Evolutionary conservation across 2,329 filamentous ascomycete species (phyloP).

Genomic region (Diaporthe sp.): DNA sequence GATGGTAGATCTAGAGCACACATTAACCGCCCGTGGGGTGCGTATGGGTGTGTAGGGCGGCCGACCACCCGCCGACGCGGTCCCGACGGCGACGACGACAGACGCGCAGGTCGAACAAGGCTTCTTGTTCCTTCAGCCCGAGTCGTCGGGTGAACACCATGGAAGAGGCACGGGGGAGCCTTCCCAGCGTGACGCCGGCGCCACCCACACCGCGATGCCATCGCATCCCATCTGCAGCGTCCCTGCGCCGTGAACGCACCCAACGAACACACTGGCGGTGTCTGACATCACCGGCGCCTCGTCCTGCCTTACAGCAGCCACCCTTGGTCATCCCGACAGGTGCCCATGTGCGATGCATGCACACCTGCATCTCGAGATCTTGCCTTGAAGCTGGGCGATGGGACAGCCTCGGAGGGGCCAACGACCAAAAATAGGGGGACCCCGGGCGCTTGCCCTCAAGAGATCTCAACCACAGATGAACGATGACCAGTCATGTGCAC

Average conservation of each 20-base stretch:
- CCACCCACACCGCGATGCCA: constrained; percentile 2
- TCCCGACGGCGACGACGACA: neutral
- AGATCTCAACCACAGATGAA: constrained; percentile 14
- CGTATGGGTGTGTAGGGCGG: constrained; percentile 1
- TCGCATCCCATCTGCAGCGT: constrained; percentile 14
- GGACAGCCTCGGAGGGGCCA: neutral
- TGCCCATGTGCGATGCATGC: constrained; percentile 19
- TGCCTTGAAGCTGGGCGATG: constrained; percentile 7
- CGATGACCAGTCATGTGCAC: neutral
- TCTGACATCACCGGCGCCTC: constrained; percentile 12
- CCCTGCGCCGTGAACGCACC: constrained; percentile 1
- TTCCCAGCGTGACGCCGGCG: constrained; percentile 33
- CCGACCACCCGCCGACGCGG: neutral
- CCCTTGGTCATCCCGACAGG: neutral
- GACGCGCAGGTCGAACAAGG: neutral
- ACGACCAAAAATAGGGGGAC: neutral
- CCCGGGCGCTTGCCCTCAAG: constrained; percentile 12
- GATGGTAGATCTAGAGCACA: constrained; percentile 1
- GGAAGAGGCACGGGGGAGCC: neutral
- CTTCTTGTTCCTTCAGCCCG: constrained; percentile 6
- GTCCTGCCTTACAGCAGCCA: neutral
- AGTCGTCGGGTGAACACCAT: neutral
- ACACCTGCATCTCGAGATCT: constrained; percentile 37
- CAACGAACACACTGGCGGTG: neutral
- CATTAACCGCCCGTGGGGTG: constrained; percentile 24